Base-by-base conservation (phyloP, 1,139 yeast species). In the Kodamaea fungicola region DNA sequence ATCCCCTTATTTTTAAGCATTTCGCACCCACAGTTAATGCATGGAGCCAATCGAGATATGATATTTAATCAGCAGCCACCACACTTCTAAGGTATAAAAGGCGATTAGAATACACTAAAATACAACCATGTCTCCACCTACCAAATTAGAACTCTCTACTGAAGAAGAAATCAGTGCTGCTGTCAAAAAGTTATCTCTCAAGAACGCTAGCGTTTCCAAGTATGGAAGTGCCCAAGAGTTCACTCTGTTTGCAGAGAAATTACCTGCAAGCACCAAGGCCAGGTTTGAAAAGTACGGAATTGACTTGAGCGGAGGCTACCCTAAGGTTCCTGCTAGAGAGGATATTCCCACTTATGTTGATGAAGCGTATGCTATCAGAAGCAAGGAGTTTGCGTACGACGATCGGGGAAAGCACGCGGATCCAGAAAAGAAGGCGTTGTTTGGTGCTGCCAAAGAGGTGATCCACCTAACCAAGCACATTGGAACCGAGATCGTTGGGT, bases 401-500 rank as follows among this genome's bases (percentile, higher is more conserved):
- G 78, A 73, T 42, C 55, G 78, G 44, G 80, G 74, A 30, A 58
- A 56, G 39, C 61, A 62, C 44, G 80, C 79, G 25, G 79, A 74
- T 45, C 75, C 75, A 5, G 78, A 72, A 42, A 74, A 74, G 62
- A 73, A 69, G 51, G 74, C 76, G 5, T 52, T 75, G 32, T 62
- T 75, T 32, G 67, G 71, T n/a, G 78, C 78, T 38, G 80, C 77
- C 13, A 64, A 56, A 39, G 73, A 73, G 48, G 78, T 75, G 12
- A 63, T 47, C 30, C 45, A 75, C 41, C 59, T 74, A 45, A 71
- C 79, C 33, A 70, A 67, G 41, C 67, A 71, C 42, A 57, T 74
- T 42, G 82, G 82, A 41, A 74, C 80, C n/a, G 80, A 76, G 50
- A 64, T 78, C 49, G 70, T 72, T 35, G 80, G 80, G 2, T 54